Percentiles rank a stretch among this genome's conserved stretches.
Evolutionary conservation across 2,329 filamentous ascomycete species (phyloP).

Genomic region (Talaromyces piceae): DNA sequence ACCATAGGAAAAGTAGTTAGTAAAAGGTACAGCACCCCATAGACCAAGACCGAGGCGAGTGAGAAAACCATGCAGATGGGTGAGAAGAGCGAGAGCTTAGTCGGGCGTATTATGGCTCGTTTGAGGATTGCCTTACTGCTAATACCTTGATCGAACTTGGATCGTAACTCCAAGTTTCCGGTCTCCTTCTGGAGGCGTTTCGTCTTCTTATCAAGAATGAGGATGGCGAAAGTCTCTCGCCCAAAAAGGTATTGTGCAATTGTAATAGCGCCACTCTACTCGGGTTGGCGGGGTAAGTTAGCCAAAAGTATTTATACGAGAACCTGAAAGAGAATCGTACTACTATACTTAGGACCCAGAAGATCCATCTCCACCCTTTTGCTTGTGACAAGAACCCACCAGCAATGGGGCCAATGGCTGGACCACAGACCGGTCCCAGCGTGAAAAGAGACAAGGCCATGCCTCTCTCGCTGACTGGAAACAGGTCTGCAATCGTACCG

Average conservation of each 20-base stretch:
- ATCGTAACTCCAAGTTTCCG: slow-evolving; percentile 27
- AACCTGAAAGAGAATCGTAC: slow-evolving; percentile 13
- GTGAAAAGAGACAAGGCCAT: slow-evolving; percentile 11
- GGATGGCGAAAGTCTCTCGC: slow-evolving; percentile 38
- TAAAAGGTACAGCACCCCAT: slow-evolving; percentile 51
- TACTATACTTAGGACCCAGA: slow-evolving; percentile 28
- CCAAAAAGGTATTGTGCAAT: slow-evolving; percentile 28
- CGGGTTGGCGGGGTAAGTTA: background rate
- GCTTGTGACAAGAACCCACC: slow-evolving; percentile 24
- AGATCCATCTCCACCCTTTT: slow-evolving; percentile 30
- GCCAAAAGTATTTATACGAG: background rate
- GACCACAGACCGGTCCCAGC: slow-evolving; percentile 13
- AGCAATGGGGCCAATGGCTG: slow-evolving; percentile 23
- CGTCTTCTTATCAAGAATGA: slow-evolving; percentile 37
- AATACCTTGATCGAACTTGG: slow-evolving; percentile 28
- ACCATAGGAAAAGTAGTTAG: slow-evolving; percentile 51
- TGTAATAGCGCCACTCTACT: slow-evolving; percentile 30
- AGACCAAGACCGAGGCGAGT: slow-evolving; percentile 49
- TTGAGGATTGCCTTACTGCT: slow-evolving; percentile 34
- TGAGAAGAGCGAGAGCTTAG: slow-evolving; percentile 38
- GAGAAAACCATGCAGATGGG: slow-evolving; percentile 51
- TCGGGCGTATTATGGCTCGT: slow-evolving; percentile 41
- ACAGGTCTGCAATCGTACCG: slow-evolving; percentile 14
- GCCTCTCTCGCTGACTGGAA: slow-evolving; percentile 11
- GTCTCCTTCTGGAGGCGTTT: slow-evolving; percentile 37